Base-by-base conservation (phyloP, 2,329 filamentous ascomycete species). In the Fusarium dimerum region DNA sequence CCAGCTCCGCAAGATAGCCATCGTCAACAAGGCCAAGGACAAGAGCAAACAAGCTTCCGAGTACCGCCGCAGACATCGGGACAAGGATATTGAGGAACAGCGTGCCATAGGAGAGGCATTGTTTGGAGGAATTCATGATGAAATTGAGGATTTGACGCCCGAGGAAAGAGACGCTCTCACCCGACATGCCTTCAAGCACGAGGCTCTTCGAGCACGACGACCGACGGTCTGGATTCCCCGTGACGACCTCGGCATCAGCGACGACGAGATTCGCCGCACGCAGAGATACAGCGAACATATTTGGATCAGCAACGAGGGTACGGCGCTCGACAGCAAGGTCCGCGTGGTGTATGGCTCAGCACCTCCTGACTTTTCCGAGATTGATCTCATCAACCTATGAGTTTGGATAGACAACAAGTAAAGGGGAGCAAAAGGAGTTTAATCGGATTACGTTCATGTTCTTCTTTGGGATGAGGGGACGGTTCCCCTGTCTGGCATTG, bases 281-380 rank as follows among this genome's bases (percentile, higher is more conserved):
- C 81, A 86, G 59, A 78, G 80, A 44, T 89, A 92, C 68, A 93
- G 87, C 67, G 84, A 89, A 53, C 79, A 85, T 56, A 88, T 97
- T 47, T 96, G 92, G 89, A 92, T 97, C 68, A 96, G 90, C 64
- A 97, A 97, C 70, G 89, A 95, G 69, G 92, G 92, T 52, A 92
- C 93, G 17, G 89, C 90, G 10, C 76, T 97, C 62, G 91, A 97
- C 74, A 88, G 85, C 50, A 92, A 91, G 70, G 84, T 85, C 30
- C 84, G 88, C 16, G 91, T 96, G 6, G 84, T 96, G 38, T 97
- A 94, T 71, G 88, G 88, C 58, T 85, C 84, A 57, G 89, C 91
- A 55, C 92, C 92, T 15, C 92, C 92, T 0, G 92, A 96, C 72
- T 95, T 96, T 68, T 92, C 88, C 0, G 90, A 95, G 71, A 78